phyloP scores from a whole-genome alignment of 2,329 filamentous ascomycete genomes.

The Microsporum ferrugineum region DNA sequence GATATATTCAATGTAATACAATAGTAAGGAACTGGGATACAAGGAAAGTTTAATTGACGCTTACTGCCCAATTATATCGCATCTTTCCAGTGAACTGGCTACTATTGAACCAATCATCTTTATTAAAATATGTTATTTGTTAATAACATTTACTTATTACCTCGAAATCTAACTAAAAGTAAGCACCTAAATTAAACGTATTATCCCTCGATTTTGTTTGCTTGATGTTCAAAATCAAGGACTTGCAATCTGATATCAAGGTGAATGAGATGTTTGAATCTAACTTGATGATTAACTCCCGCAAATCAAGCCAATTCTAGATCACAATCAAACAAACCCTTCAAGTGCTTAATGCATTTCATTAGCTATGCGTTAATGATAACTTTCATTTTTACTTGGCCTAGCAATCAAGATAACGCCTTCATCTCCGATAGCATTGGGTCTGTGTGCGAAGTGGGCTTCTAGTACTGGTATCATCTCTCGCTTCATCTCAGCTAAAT shows the following conservation, averaged over 20 bases:
- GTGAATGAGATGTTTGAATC: no score
- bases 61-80: not conserved
- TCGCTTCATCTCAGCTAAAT: conserved; percentile 4
- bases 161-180: no score
- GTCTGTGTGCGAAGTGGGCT: not conserved
- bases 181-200: no score
- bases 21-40: not conserved
- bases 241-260: no score
- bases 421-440: not conserved
- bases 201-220: no score
- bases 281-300: no score
- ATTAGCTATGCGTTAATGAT: not conserved
- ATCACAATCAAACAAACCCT: not conserved
- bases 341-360: not conserved
- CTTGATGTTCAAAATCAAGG: no score
- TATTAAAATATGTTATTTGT: no score
- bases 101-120: no score
- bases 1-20: not conserved
- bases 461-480: conserved; percentile 1
- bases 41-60: not conserved
- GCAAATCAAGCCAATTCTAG: no score
- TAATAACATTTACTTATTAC: no score
- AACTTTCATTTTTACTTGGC: not conserved
- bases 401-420: not conserved
- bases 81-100: no score